A percentile compares a stretch with the other conserved stretches of the same genome.
phyloP scores from a whole-genome alignment of 2,329 filamentous ascomycete species.

The Claviceps maximensis region DNA sequence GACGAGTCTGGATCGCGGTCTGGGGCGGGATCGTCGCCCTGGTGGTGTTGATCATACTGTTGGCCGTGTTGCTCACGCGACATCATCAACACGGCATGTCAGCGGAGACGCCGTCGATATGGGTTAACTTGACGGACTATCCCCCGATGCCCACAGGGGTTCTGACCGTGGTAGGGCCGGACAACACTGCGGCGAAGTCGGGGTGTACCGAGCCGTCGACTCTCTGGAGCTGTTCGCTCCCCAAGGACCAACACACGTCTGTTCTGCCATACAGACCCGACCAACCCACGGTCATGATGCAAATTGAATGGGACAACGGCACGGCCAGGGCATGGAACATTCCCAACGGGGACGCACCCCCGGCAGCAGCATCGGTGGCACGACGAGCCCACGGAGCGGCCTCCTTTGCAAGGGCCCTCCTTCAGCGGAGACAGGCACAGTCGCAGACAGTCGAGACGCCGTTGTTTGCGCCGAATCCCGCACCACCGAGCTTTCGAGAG shows the following conservation, averaged over 20 bases:
- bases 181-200: conserved; percentile 48
- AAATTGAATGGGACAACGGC: conserved; percentile 61
- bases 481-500: conserved; percentile 51
- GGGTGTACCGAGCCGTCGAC: conserved; percentile 60
- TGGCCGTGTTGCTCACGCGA: conserved; percentile 42
- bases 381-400: conserved; percentile 15
- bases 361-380: conserved; percentile 12
- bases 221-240: conserved; percentile 76
- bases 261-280: conserved; percentile 50
- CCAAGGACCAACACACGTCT: conserved; percentile 59
- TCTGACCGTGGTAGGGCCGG: conserved; percentile 62
- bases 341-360: conserved; percentile 24
- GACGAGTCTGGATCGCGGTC: conserved; percentile 45
- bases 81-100: conserved; percentile 8
- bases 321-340: conserved; percentile 37
- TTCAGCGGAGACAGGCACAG: conserved; percentile 10
- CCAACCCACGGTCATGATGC: conserved; percentile 66
- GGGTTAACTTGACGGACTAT: conserved; percentile 76
- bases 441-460: not conserved
- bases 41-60: conserved; percentile 42
- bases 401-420: conserved; percentile 12
- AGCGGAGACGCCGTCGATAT: conserved; percentile 33
- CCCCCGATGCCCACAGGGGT: conserved; percentile 79
- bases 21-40: conserved; percentile 36
- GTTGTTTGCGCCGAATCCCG: conserved; percentile 37